Base-by-base conservation (phyloP, 1,139 yeast species). In the Citeromyces hawaiiensis region DNA sequence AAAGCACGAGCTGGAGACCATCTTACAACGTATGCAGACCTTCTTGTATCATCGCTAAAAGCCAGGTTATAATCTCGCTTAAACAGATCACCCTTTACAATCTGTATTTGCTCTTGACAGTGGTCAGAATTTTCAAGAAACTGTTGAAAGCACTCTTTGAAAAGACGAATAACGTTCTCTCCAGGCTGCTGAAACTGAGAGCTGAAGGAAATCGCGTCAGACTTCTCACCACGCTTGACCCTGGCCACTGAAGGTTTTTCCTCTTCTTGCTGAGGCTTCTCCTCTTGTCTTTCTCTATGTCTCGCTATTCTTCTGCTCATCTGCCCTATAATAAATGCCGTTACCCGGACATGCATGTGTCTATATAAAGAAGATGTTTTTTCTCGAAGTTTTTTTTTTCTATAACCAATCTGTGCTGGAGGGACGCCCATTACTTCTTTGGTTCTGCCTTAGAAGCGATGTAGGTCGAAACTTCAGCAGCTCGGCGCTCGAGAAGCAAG, bases 1-100 rank as follows among this genome's bases (percentile, higher is more conserved):
- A 83, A 63, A 0, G 94, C 77, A 41, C 95, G 63, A 0, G 93
- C 75, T 0, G 95, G 91, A 0, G 93, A 71, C 96, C 96, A 86
- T 48, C 96, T 63, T 16, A 79, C 72, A 13, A 80, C 83, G 51
- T 86, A 86, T 0, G 94, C 94, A 48, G 70, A 70, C 38, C 94
- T 62, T 49, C 81, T 78, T 40, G 66, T 70, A 41, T 72, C 78
- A 39, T 62, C 59, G 41, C 72, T 72, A 55, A 86, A 86, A 1
- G 95, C 95, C 19, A 64, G 60, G 2, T 67, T 46, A 52, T 83
- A 86, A 46, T 83, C 76, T 47, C 95, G 61, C 39, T 83, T 72
- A 55, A 63, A 86, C 23, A 86, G 61, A 40, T 73, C 72, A 2
- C 77, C 68, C 51, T 86, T 86, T 23, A 86, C 94, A 1, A 53